Evolutionary conservation across 306 rosid genomes (phyloP).

Genomic region (Alnus glutinosa): DNA sequence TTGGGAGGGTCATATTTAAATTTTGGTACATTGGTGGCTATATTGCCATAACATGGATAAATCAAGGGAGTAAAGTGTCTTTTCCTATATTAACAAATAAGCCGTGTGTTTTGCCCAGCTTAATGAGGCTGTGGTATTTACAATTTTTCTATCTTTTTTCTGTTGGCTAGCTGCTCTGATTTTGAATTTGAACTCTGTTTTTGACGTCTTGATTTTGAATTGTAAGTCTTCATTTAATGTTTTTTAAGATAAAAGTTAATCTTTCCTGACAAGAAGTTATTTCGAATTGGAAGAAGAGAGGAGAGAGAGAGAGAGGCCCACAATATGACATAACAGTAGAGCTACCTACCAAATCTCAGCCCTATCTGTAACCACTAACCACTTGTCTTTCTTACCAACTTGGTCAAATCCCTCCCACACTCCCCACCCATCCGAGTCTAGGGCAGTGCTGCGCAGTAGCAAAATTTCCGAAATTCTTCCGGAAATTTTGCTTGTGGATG

Average conservation of each 20-base stretch:
- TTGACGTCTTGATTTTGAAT: not conserved
- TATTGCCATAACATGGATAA: too few species aligned
- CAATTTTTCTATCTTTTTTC: too few species aligned
- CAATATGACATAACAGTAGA: conserved; percentile 44
- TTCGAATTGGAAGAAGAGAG: too few species aligned
- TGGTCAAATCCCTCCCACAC: conserved; percentile 37
- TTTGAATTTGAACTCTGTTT: not conserved
- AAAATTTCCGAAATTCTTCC: too few species aligned
- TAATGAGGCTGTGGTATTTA: too few species aligned
- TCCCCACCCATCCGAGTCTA: conserved; percentile 5
- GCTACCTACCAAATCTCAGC: conserved; percentile 47
- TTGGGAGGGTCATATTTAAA: too few species aligned
- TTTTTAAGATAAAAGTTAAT: not conserved
- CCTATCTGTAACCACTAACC: conserved; percentile 49
- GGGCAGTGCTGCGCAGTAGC: too few species aligned
- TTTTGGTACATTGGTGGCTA: too few species aligned
- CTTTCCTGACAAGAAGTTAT: not conserved
- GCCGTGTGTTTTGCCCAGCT: too few species aligned
- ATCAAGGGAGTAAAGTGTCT: too few species aligned
- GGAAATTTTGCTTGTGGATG: too few species aligned
- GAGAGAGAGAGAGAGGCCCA: conserved; percentile 6
- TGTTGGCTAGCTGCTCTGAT: not conserved
- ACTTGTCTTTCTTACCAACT: conserved; percentile 51
- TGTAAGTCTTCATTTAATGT: not conserved
- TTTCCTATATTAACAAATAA: too few species aligned